Percentiles rank a stretch among this genome's conserved stretches.
Evolutionary conservation across 352 stramenopile genomes (phyloP).

Genomic region (Paralagenidium karlingii): DNA sequence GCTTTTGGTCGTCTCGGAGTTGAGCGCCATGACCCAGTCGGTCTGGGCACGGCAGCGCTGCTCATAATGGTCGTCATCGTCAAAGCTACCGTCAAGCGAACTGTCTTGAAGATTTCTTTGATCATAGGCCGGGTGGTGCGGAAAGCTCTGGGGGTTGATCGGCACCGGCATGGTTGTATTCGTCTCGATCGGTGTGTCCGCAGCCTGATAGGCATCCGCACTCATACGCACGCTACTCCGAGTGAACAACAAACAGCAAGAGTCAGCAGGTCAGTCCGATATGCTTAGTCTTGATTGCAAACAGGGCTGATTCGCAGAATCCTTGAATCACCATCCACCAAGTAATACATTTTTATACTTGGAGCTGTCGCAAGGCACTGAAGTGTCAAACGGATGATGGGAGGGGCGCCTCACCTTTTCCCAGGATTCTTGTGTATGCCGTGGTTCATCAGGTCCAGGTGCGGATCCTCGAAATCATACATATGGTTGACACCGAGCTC

Average conservation of each 20-base stretch:
- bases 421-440: no score
- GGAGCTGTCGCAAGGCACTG: no score
- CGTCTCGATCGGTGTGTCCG: conserved; percentile 38
- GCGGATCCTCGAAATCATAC: no score
- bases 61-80: conserved; percentile 49
- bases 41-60: conserved; percentile 27
- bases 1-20: conserved; percentile 78
- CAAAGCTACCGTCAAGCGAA: conserved; percentile 64
- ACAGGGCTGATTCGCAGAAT: no score
- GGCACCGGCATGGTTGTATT: conserved; percentile 7
- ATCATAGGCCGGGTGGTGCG: background rate
- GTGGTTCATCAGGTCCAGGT: no score
- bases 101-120: conserved; percentile 48
- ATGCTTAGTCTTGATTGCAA: background rate
- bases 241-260: no score
- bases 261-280: background rate
- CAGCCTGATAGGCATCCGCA: conserved; percentile 36
- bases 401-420: no score
- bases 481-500: no score
- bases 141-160: background rate
- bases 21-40: conserved; percentile 67
- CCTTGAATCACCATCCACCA: no score
- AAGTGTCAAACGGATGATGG: no score
- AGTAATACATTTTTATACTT: no score
- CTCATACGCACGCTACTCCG: no score